Conservation (phyloP, 495 filamentous ascomycete species). For the Xylaria intraflava region DNA sequence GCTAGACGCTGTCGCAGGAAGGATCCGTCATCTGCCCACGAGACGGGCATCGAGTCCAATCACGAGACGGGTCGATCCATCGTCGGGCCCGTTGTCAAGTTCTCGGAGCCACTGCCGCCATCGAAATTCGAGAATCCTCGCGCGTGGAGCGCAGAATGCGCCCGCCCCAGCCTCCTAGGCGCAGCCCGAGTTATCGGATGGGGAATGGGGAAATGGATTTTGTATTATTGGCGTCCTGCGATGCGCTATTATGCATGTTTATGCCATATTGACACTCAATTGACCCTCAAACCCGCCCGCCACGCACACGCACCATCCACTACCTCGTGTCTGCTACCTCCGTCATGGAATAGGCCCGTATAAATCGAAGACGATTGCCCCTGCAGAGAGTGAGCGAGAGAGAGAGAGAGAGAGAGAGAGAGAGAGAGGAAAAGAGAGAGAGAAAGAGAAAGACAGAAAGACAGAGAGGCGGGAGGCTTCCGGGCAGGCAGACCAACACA, state of each 20-base stretch:
- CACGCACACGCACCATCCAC: neutral
- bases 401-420: too few species aligned
- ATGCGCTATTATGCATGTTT: neutral
- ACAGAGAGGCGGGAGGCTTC: too few species aligned
- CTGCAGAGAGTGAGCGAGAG: neutral
- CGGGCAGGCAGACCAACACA: neutral
- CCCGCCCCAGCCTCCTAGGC: neutral
- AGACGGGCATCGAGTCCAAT: constrained; percentile 9
- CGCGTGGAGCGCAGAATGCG: neutral
- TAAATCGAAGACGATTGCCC: neutral
- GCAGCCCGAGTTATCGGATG: neutral
- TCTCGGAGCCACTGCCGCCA: too few species aligned
- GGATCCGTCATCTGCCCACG: constrained; percentile 10
- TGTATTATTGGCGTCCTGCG: neutral
- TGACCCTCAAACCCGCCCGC: neutral
- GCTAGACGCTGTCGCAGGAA: constrained; percentile 8
- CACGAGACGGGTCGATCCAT: neutral
- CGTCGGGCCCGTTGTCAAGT: neutral
- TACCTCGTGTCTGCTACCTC: neutral
- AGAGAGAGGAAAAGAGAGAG: too few species aligned
- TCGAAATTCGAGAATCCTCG: too few species aligned
- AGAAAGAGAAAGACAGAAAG: too few species aligned
- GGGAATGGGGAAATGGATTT: neutral
- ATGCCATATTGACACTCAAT: neutral
- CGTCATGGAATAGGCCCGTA: neutral